Percentiles rank a stretch among this genome's conserved stretches.
These are phyloP conservation scores for Phytopythium aichiense DNA, from an alignment of 352 stramenopile genomes.

Conservation along the genomic window DNA sequence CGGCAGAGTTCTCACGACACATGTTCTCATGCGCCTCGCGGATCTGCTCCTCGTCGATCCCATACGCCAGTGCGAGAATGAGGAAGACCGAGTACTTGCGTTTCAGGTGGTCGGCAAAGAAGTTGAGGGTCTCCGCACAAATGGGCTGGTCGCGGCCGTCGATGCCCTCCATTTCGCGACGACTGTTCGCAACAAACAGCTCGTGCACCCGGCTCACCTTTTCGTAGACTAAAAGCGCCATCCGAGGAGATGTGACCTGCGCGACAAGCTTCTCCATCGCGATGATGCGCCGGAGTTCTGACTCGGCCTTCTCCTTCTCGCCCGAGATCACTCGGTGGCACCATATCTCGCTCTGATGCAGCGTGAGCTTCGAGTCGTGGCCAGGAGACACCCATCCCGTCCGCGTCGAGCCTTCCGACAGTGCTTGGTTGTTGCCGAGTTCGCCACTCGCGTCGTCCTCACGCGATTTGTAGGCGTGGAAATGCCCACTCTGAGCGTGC, in stretches of 20 bases:
- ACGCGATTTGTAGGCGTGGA: slow-evolving; percentile 2
- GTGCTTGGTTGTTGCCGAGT: slow-evolving; percentile 12
- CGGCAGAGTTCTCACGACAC: slow-evolving; percentile 73
- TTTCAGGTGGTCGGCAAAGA: slow-evolving; percentile 84
- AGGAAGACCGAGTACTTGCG: slow-evolving; percentile 87
- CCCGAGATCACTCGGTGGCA: slow-evolving; percentile 74
- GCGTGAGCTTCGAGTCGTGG: slow-evolving; percentile 75
- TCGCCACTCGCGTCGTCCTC: slow-evolving; percentile 4
- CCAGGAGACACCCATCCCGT: slow-evolving; percentile 71
- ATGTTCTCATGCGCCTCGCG: slow-evolving; percentile 76
- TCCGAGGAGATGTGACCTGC: slow-evolving; percentile 70
- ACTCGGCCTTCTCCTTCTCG: slow-evolving; percentile 83
- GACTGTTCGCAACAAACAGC: slow-evolving; percentile 75
- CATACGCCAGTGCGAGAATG: slow-evolving; percentile 75
- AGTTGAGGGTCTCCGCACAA: slow-evolving; percentile 63
- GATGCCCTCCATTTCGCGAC: slow-evolving; percentile 63
- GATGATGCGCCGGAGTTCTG: slow-evolving; percentile 73
- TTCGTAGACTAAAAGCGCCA: slow-evolving; percentile 86
- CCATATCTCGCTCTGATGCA: slow-evolving; percentile 86
- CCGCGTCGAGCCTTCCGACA: slow-evolving; percentile 2
- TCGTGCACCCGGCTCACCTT: slow-evolving; percentile 88
- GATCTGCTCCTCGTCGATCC: slow-evolving; percentile 74
- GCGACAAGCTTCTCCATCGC: slow-evolving; percentile 84
- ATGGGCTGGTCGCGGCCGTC: slow-evolving; percentile 40
- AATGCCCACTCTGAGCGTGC: slow-evolving; percentile 10